Conservation (phyloP, 371 early-diverging fungal genomes). For the Mortierella sp. region DNA sequence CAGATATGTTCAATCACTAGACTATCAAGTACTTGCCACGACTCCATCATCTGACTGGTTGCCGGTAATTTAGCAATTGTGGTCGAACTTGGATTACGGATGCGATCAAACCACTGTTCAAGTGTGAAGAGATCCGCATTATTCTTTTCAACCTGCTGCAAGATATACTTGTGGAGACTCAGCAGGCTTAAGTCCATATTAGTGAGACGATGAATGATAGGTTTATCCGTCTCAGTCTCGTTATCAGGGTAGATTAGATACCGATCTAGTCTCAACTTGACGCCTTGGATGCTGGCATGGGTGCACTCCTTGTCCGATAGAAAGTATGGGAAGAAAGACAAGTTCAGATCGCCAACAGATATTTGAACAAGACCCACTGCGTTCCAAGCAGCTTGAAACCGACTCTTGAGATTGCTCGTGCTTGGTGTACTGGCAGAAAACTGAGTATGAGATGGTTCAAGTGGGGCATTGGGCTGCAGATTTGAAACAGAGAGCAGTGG, state of each 20-base stretch:
- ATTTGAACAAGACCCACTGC: slow-evolving; percentile 41
- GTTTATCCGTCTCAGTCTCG: slow-evolving; percentile 1
- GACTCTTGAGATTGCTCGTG: background rate
- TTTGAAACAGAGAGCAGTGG: slow-evolving; percentile 23
- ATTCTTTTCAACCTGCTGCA: slow-evolving; percentile 27
- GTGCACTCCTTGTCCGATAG: slow-evolving; percentile 55
- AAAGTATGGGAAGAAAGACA: slow-evolving; percentile 54
- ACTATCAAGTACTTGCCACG: slow-evolving; percentile 45
- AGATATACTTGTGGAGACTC: slow-evolving; percentile 47
- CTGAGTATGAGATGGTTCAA: background rate
- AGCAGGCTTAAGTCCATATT: slow-evolving; percentile 21
- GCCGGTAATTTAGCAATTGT: slow-evolving; percentile 51
- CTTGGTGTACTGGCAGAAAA: background rate
- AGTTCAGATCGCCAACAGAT: slow-evolving; percentile 33
- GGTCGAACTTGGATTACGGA: slow-evolving; percentile 34
- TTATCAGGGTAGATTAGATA: slow-evolving; percentile 24
- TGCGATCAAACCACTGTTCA: slow-evolving; percentile 55
- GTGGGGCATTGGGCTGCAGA: slow-evolving; percentile 16
- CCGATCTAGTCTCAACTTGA: slow-evolving; percentile 33
- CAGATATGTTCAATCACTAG: slow-evolving; percentile 48
- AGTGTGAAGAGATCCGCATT: slow-evolving; percentile 24
- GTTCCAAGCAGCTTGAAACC: slow-evolving; percentile 33
- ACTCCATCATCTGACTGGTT: slow-evolving; percentile 53
- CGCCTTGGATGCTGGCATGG: slow-evolving; percentile 48
- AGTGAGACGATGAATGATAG: slow-evolving; percentile 41